phyloP scores from a whole-genome alignment of 345 rosid species.

The Mangifera indica region DNA sequence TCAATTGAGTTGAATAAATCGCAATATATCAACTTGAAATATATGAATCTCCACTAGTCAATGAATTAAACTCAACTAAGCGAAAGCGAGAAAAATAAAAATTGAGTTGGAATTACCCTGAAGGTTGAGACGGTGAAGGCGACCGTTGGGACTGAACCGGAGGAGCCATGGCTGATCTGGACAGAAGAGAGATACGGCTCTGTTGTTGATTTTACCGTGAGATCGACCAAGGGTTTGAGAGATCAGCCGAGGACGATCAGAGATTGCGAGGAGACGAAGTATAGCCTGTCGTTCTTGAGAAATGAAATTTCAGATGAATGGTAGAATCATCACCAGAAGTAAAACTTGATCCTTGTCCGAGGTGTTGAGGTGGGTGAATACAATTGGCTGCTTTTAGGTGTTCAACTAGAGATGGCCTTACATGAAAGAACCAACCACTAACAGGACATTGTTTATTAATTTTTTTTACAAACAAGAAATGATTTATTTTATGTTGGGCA shows the following conservation, averaged over 20 bases:
- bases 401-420: not conserved
- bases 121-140: constrained; percentile 93
- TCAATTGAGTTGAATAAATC: constrained; percentile 5
- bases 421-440: not conserved
- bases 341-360: not conserved
- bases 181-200: constrained; percentile 1
- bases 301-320: constrained; percentile 10
- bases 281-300: not conserved
- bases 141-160: constrained; percentile 75
- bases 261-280: not conserved
- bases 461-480: no score
- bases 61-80: constrained; percentile 6
- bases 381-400: not conserved
- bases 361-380: not conserved
- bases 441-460: no score
- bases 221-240: constrained; percentile 27
- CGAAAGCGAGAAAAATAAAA: not conserved
- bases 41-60: not conserved
- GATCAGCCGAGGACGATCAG: constrained; percentile 24
- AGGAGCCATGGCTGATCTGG: constrained; percentile 67
- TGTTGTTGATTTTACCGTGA: not conserved
- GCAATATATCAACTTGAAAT: not conserved
- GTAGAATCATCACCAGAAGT: not conserved
- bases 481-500: no score
- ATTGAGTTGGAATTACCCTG: constrained; percentile 60